Evolutionary conservation across 441 rosid species (phyloP).

Genomic region (Aquilaria agallochum): DNA sequence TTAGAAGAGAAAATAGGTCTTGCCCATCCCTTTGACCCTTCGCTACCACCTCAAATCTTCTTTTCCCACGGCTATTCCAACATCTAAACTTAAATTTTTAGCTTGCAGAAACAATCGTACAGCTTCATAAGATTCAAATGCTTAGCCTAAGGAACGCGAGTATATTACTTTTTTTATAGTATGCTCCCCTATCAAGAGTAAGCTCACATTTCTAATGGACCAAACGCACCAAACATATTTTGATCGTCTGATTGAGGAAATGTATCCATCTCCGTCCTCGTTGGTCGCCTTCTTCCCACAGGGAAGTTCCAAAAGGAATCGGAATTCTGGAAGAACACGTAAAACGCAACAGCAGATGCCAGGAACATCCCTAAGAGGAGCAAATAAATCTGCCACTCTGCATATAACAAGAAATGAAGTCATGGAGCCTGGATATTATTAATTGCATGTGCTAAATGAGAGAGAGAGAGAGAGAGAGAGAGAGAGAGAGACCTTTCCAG

Average conservation of each 20-base stretch:
- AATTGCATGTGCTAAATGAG: not conserved
- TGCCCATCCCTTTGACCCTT: too few species aligned
- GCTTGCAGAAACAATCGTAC: too few species aligned
- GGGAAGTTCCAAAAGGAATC: conserved; percentile 92
- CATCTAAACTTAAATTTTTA: too few species aligned
- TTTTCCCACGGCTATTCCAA: too few species aligned
- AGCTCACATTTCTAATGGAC: conserved; percentile 64
- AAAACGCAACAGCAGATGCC: conserved; percentile 78
- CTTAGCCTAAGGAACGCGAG: too few species aligned
- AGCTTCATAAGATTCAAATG: too few species aligned
- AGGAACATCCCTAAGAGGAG: conserved; percentile 69
- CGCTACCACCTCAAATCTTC: too few species aligned
- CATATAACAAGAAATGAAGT: conserved; percentile 16
- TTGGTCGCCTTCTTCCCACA: conserved; percentile 41
- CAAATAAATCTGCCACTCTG: conserved; percentile 96
- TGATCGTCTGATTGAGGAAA: conserved; percentile 66
- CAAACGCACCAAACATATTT: conserved; percentile 41
- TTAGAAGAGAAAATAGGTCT: too few species aligned
- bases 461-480: conserved; percentile 5
- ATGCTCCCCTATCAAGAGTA: not conserved
- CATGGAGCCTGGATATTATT: not conserved
- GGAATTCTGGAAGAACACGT: conserved; percentile 79
- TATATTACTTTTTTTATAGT: too few species aligned
- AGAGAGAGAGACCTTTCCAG: conserved; percentile 74
- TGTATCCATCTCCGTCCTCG: conserved; percentile 51